phyloP scores from a whole-genome alignment of 768 basidiomycete species.

The Phaeotremella skinneri region DNA sequence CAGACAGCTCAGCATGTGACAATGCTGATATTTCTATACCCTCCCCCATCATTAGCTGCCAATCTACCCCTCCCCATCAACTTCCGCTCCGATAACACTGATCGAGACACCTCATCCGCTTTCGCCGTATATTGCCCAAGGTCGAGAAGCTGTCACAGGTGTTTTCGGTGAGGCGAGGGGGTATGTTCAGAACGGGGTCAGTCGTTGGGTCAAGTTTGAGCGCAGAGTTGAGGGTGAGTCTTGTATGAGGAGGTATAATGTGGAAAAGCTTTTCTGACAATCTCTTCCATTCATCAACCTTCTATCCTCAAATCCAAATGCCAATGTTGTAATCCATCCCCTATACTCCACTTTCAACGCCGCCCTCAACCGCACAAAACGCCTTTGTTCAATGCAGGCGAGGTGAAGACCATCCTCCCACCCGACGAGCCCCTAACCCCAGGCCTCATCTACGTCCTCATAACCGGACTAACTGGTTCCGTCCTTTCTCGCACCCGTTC shows the following conservation, averaged over 20 bases:
- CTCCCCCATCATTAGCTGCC: slow-evolving; percentile 60
- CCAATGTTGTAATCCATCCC: no score
- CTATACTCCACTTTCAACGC: no score
- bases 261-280: no score
- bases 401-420: slow-evolving; percentile 77
- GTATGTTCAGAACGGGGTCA: slow-evolving; percentile 69
- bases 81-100: slow-evolving; percentile 61
- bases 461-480: slow-evolving; percentile 82
- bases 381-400: slow-evolving; percentile 57
- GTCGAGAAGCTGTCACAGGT: slow-evolving; percentile 62
- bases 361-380: no score
- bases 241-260: no score
- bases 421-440: slow-evolving; percentile 80
- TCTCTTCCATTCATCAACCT: not conserved
- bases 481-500: slow-evolving; percentile 76
- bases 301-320: no score
- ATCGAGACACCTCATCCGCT: slow-evolving; percentile 72
- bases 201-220: slow-evolving; percentile 82
- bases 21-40: no score
- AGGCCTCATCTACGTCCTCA: slow-evolving; percentile 83
- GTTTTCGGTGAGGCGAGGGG: slow-evolving; percentile 62
- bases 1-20: no score
- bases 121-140: slow-evolving; percentile 71
- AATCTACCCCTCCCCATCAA: slow-evolving; percentile 69
- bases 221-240: slow-evolving; percentile 73